Percentiles rank a stretch among this genome's conserved stretches.
phyloP scores from a whole-genome alignment of 2,329 filamentous ascomycete genomes.

The Aspergillus fumigatus region DNA sequence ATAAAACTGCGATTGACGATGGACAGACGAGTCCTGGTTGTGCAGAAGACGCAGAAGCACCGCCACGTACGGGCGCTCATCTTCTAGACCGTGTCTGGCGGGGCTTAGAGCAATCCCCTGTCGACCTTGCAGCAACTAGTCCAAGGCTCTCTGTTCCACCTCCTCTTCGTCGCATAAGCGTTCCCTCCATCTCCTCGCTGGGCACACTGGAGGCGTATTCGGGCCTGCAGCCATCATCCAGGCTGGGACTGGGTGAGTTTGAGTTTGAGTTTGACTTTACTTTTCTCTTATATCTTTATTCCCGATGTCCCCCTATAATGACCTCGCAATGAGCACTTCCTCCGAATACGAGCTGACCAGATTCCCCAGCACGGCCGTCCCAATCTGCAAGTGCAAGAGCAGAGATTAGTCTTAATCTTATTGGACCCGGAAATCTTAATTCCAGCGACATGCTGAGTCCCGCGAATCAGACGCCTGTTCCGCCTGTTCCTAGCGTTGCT shows the following conservation, averaged over 20 bases:
- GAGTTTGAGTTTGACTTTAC: conserved; percentile 8
- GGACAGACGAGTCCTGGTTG: not conserved
- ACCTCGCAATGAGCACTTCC: not conserved
- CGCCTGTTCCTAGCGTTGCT: not conserved
- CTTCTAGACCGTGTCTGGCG: not conserved
- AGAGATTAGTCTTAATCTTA: not conserved
- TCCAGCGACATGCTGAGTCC: not conserved
- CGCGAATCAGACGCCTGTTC: not conserved
- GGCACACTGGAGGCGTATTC: conserved; percentile 15
- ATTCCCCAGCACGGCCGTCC: not conserved
- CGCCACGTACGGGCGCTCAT: not conserved
- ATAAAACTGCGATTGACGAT: not conserved
- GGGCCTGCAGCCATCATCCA: conserved; percentile 8
- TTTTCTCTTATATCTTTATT: not conserved
- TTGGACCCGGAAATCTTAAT: not conserved
- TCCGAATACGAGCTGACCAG: not conserved
- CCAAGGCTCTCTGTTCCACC: not conserved
- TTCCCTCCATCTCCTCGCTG: conserved; percentile 25
- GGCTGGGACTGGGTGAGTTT: conserved; percentile 14
- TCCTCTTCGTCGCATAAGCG: not conserved
- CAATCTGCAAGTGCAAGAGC: not conserved
- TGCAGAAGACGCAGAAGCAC: not conserved
- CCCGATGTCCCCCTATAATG: not conserved
- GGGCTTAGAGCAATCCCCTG: not conserved
- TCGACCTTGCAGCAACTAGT: too few species aligned